Conservation (phyloP, 257 asterid genomes). For the Primulina eburnea region DNA sequence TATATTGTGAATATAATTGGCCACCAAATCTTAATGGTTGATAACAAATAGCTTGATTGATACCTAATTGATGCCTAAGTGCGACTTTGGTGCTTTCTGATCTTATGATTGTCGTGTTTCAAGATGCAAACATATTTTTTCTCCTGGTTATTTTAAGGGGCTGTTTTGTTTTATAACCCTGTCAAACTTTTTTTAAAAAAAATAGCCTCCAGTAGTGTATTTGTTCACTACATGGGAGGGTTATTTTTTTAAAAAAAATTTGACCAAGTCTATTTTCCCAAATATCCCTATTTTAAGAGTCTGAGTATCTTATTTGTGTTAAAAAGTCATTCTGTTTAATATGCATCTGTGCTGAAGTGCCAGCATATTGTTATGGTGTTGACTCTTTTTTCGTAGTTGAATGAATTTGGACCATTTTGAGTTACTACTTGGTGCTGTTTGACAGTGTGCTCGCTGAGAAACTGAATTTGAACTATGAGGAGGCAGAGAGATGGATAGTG, state of each 20-base stretch:
- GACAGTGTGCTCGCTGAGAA: slow-evolving; percentile 93
- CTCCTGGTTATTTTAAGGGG: background rate
- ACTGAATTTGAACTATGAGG: slow-evolving; percentile 80
- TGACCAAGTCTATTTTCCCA: too few relatives aligned
- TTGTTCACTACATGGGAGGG: too few relatives aligned
- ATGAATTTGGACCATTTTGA: background rate
- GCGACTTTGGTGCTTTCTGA: background rate
- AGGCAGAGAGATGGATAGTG: slow-evolving; percentile 93
- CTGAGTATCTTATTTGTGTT: background rate
- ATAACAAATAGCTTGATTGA: background rate
- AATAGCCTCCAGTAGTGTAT: too few relatives aligned
- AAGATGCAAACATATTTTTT: background rate
- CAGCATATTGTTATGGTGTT: background rate
- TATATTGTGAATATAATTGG: background rate
- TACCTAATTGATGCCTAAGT: background rate
- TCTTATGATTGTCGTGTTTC: background rate
- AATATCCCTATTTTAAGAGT: too few relatives aligned
- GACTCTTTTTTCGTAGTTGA: background rate
- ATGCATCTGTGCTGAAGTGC: background rate
- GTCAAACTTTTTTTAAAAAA: too few relatives aligned
- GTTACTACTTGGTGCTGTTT: slow-evolving; percentile 14
- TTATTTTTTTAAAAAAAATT: too few relatives aligned
- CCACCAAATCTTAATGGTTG: background rate
- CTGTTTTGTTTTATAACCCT: too few relatives aligned
- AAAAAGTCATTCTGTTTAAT: background rate